Percentiles rank a stretch among this genome's conserved stretches.
phyloP scores from a whole-genome alignment of 129 eudicot species.

The Helianthus tuberosus region DNA sequence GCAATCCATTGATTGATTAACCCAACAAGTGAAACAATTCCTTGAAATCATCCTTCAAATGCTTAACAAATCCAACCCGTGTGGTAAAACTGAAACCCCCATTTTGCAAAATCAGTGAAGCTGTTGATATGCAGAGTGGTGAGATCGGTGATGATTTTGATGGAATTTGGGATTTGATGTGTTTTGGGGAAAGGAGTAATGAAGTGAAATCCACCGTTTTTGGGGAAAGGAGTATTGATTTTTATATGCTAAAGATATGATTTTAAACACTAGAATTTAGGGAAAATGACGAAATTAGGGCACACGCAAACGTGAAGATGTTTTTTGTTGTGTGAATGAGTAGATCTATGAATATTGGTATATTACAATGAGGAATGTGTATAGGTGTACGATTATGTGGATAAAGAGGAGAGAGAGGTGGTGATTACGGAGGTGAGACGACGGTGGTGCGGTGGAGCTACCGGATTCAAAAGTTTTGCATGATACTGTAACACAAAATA shows the following conservation, averaged over 20 bases:
- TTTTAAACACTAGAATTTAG: conserved; percentile 1
- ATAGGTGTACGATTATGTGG: background rate
- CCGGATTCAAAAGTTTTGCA: too few relatives aligned
- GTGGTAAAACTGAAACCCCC: conserved; percentile 3
- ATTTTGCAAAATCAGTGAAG: conserved; percentile 14
- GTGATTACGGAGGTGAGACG: conserved; percentile 14
- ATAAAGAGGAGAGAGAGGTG: background rate
- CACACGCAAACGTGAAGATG: background rate
- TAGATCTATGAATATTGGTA: conserved; percentile 26
- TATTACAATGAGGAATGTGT: conserved; percentile 34
- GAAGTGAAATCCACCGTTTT: too few relatives aligned
- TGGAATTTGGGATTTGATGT: background rate
- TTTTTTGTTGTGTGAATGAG: background rate
- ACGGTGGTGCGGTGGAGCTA: conserved; percentile 17
- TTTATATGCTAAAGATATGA: too few relatives aligned
- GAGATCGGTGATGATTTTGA: background rate
- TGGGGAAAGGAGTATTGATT: too few relatives aligned
- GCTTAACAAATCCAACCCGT: background rate
- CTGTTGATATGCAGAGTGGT: background rate
- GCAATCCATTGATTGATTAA: conserved; percentile 16
- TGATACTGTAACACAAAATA: too few relatives aligned
- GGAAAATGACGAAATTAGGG: background rate
- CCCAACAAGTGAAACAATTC: background rate
- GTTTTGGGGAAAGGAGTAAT: background rate
- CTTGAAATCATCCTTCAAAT: conserved; percentile 8